These are phyloP conservation scores for Xylaria hypoxylon DNA, from an alignment of 2,329 filamentous ascomycete species.

Conservation along the genomic window DNA sequence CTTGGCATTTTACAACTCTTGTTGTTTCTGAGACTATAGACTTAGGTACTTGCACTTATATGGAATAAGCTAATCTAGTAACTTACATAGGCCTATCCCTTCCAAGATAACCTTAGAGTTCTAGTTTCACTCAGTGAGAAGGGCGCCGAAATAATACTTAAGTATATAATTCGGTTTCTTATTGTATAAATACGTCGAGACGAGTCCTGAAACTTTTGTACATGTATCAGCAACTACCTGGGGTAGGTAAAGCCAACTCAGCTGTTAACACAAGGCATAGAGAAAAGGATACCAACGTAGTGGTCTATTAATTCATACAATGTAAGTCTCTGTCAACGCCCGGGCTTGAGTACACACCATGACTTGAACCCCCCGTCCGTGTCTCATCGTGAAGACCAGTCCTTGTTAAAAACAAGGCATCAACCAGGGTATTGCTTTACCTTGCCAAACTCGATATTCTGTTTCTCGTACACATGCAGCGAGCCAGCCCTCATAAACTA, in stretches of 20 bases:
- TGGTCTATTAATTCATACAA: constrained; percentile 41
- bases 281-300: constrained; percentile 29
- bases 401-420: constrained; percentile 35
- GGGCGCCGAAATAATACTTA: background rate
- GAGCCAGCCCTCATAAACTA: constrained; percentile 42
- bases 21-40: background rate
- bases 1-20: constrained; percentile 12
- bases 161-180: background rate
- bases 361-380: constrained; percentile 14
- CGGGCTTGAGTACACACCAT: constrained; percentile 19
- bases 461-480: constrained; percentile 48
- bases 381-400: constrained; percentile 21
- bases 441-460: constrained; percentile 40
- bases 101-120: background rate
- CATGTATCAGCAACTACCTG: constrained; percentile 3
- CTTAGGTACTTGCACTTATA: background rate
- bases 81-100: background rate
- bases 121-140: too few species aligned
- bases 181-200: constrained; percentile 11
- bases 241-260: background rate
- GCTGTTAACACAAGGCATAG: constrained; percentile 23
- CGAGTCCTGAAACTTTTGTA: constrained; percentile 15
- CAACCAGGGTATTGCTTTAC: constrained; percentile 45
- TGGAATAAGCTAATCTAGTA: background rate
- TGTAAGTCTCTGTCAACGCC: constrained; percentile 27